Base-by-base conservation (phyloP, 2,329 filamentous ascomycete genomes). In the Talaromyces funiculosus region DNA sequence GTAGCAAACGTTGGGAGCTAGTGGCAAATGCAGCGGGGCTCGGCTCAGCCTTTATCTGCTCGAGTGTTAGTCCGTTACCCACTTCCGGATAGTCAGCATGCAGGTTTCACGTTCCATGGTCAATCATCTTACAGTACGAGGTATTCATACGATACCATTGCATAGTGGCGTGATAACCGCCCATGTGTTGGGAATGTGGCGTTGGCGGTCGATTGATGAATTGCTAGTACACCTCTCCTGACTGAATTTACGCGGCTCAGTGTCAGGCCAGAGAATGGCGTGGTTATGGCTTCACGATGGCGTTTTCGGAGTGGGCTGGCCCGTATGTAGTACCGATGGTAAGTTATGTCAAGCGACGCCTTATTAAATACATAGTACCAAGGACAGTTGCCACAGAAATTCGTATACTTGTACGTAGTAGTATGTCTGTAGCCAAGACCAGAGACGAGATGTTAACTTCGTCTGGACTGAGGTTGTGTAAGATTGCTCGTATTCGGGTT, bases 261-360 rank as follows among this genome's bases (percentile, higher is more conserved):
- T 31, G n/a, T 51, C 47, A 51, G 29, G 10, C 10, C 7, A 31
- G 45, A 9, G 14, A 20, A 51, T 51, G 47, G 45, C 45, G 24
- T 18, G 26, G 26, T 12, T 9, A 49, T 20, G 45, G 45, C n/a
- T 49, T 53, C 22, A 33, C 51, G 20, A 54, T 38, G 51, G 51
- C 51, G 51, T 35, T 38, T 54, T 54, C 51, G 51, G 51, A 54
- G 51, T 40, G 51, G 51, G 24, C 51, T 54, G 51, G 51, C 3
- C 51, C 51, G 51, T 54, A 37, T 54, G 33, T 38, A 40, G 20
- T 37, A 38, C 22, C 18, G 14, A n/a, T n/a, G 22, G 22, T n/a
- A 22, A 14, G 29, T 47, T 29, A 47, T 29, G 43, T 47, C n/a
- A 45, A 26, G 22, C 22, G 16, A 26, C 42, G 26, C 42, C 42